Percentiles rank a stretch among this genome's conserved stretches.
Evolutionary conservation across 345 rosid species (phyloP).

Genomic region (Nasturtium officinale): DNA sequence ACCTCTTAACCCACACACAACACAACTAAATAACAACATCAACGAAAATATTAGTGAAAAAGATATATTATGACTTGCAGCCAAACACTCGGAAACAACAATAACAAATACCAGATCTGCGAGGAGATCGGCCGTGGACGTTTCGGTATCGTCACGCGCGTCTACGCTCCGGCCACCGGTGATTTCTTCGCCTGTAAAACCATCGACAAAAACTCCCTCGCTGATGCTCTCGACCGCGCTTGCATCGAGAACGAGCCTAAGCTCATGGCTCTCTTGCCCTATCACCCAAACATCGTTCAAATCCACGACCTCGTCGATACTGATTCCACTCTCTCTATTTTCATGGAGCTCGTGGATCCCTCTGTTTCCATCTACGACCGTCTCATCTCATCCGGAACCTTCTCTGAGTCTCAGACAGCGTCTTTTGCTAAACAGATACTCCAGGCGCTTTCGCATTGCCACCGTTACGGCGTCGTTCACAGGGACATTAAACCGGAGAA

Average conservation of each 20-base stretch:
- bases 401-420: conserved; percentile 61
- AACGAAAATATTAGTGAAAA: neutral
- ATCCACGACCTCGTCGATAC: conserved; percentile 61
- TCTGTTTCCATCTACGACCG: conserved; percentile 56
- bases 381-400: conserved; percentile 27
- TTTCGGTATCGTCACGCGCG: conserved; percentile 64
- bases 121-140: conserved; percentile 86
- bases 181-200: conserved; percentile 70
- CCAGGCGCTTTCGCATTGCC: conserved; percentile 68
- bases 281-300: conserved; percentile 63
- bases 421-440: conserved; percentile 53
- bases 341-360: conserved; percentile 61
- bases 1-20: neutral
- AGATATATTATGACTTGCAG: conserved; percentile 31
- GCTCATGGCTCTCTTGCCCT: conserved; percentile 59
- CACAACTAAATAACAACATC: neutral
- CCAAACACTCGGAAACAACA: conserved; percentile 41
- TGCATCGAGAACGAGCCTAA: conserved; percentile 76
- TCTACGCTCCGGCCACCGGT: conserved; percentile 52
- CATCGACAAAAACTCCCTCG: conserved; percentile 57
- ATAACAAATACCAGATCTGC: conserved; percentile 56
- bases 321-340: conserved; percentile 56
- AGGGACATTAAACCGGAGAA: conserved; percentile 86
- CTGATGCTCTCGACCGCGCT: conserved; percentile 59
- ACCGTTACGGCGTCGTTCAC: conserved; percentile 66